Evolutionary conservation across 2,329 filamentous ascomycete species (phyloP), one percentile per base, ranked within the genome.

Genomic region (Dendryphion nanum): DNA sequence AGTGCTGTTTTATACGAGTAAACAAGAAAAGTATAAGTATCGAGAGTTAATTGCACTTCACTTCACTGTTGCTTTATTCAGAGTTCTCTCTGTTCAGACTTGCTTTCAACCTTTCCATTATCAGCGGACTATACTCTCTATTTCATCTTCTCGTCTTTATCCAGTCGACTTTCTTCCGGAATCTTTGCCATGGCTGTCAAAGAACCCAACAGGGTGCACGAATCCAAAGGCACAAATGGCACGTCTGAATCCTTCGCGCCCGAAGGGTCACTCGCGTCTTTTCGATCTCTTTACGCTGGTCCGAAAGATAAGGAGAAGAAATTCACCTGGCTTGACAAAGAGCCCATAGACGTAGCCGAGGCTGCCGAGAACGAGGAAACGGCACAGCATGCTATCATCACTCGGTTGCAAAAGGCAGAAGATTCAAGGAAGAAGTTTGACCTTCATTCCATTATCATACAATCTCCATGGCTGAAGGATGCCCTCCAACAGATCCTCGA

Each of bases 391-490:
- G 80, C 81, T 3, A 38, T 59, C 13, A 48, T 58, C 17, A 51
- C 46, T 5, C 50, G 53, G 3, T 48, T 83, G 50, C 66, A 71
- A 40, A 55, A 56, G 24, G 45, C 51, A 18, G 41, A 55, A 15
- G 75, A 82, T 52, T 76, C 77, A 15, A 72, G 76, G 39, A 82
- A 81, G 57, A 77, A 76, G 31, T 73, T 83, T 20, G 66, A 76
- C 37, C 72, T 83, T 18, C 72, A 85, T 51, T 81, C 77, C 33
- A 76, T 86, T 41, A 71, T 83, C 30, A 65, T 86, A 5, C 82
- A 86, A 59, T 82, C 76, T 15, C 78, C 80, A 2, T 68, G 74
- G 38, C 63, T 86, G 29, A 82, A 81, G 61, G 66, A 69, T 2
- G 71, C 78, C 4, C 68, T 86, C 0, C 67, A 66, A 7, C 68